These are phyloP conservation scores for Mallotus nudiflorus DNA, from an alignment of 345 rosid genomes.

Conservation along the genomic window DNA sequence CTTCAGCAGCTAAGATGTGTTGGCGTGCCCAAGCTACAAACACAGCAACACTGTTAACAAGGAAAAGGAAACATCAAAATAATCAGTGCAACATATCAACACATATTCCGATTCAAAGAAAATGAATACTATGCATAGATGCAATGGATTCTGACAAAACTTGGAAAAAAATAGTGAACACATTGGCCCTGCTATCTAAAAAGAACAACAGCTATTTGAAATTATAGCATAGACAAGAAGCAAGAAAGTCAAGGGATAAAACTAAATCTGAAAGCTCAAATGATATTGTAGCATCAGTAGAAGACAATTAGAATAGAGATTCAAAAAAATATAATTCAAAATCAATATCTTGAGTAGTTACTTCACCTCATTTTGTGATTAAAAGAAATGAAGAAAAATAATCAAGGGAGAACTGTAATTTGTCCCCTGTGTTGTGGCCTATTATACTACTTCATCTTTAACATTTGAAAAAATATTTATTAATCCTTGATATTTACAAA, in stretches of 20 bases:
- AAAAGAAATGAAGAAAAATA: too few relatives aligned
- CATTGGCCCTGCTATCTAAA: not conserved
- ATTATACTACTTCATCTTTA: too few relatives aligned
- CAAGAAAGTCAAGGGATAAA: not conserved
- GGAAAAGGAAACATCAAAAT: not conserved
- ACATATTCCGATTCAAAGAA: not conserved
- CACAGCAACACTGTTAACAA: constrained; percentile 66
- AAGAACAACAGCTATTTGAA: not conserved
- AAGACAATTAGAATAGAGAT: not conserved
- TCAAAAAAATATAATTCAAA: not conserved
- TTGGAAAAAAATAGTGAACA: not conserved
- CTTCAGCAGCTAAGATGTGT: constrained; percentile 30
- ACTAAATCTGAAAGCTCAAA: not conserved
- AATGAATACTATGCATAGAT: not conserved
- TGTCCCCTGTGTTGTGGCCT: too few relatives aligned
- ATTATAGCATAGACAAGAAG: not conserved
- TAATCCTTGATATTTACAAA: too few relatives aligned
- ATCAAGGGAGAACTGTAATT: too few relatives aligned
- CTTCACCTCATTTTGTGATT: too few relatives aligned
- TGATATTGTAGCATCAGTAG: not conserved
- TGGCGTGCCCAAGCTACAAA: constrained; percentile 87
- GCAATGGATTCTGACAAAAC: not conserved
- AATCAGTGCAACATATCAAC: not conserved
- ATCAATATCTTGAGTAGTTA: not conserved
- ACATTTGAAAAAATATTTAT: too few relatives aligned